Evolutionary conservation across 352 stramenopile species (phyloP), one percentile per base, ranked within the genome.

Genomic region (Globisporangium camurandrum): DNA sequence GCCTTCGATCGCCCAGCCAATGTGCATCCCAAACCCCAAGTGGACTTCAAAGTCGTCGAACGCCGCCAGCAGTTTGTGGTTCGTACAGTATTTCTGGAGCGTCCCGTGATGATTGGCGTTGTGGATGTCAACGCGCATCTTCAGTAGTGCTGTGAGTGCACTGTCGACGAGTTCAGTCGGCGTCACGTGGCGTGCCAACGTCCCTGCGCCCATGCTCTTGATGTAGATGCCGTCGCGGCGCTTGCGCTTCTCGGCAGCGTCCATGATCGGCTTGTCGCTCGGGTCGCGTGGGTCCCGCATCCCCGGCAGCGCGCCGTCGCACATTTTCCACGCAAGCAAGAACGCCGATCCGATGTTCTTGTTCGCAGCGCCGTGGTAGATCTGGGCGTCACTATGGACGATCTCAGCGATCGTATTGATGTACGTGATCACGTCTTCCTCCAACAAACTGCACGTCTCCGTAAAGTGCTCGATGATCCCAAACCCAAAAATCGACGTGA

Each of bases 1-100:
- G 23, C 97, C 97, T 73, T 99, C 97, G 37, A 99, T 98, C 0
- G 96, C 96, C 97, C 97, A 99, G 14, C 97, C 96, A 17, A 97
- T 88, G 61, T 99, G 96, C 45, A 99, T 71, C 0, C 97, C 97
- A 70, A 98, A 99, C 49, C 96, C 93, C 46, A 98, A 66, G 49
- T 95, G 80, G 3, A 98, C 88, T 27, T 95, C 82, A 62, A 97
- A 98, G 53, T 84, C 73, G 28, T 87, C 86, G 51, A 96, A 96
- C 7, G 79, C 77, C 1, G 79, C 73, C 10, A 85, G 57, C 24
- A 96, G 68, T 36, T 88, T 90, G 6, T 70, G 71, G 54, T 95
- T 86, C 33, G 61, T 85, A 53, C 83, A 92, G 61, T 90, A 96
- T 47, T 85, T 84, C 57, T 83, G 59, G 28, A 95, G 59, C 4